These are phyloP conservation scores for Termitomyces sp. DNA, from an alignment of 768 basidiomycete genomes.

Conservation along the genomic window DNA sequence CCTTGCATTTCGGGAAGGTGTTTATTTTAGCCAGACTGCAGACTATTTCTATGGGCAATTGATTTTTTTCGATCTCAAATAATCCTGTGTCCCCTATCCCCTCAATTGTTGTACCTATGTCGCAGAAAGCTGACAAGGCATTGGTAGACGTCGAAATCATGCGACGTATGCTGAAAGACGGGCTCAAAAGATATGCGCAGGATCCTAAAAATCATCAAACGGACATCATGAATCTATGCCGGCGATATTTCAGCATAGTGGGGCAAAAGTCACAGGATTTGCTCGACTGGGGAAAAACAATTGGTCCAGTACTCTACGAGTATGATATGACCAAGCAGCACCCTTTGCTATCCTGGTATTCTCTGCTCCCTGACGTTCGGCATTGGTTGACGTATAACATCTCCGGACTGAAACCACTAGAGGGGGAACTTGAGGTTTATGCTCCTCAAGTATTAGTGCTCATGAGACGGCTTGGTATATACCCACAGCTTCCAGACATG, in stretches of 20 bases:
- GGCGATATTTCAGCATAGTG: not conserved
- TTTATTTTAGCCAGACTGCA: too few species aligned
- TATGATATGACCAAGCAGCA: not conserved
- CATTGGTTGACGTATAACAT: not conserved
- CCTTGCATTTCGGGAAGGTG: too few species aligned
- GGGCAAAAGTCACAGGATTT: not conserved
- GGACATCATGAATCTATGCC: not conserved
- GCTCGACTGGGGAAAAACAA: not conserved
- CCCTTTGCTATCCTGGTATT: not conserved
- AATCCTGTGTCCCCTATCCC: not conserved
- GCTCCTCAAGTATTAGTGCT: constrained; percentile 1
- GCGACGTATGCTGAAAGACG: not conserved
- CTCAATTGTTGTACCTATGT: not conserved
- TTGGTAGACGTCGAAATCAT: not conserved
- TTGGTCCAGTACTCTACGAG: not conserved
- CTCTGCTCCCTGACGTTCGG: not conserved
- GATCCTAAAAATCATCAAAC: not conserved
- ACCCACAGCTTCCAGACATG: not conserved
- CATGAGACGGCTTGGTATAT: not conserved
- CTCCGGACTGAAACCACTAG: not conserved
- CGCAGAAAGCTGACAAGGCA: not conserved
- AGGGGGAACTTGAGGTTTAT: not conserved
- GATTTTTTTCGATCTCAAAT: not conserved
- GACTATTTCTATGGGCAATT: too few species aligned
- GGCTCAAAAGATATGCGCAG: not conserved